These are phyloP conservation scores for Skeletonema potamos DNA, from an alignment of 108 stramenopile genomes.

Conservation along the genomic window DNA sequence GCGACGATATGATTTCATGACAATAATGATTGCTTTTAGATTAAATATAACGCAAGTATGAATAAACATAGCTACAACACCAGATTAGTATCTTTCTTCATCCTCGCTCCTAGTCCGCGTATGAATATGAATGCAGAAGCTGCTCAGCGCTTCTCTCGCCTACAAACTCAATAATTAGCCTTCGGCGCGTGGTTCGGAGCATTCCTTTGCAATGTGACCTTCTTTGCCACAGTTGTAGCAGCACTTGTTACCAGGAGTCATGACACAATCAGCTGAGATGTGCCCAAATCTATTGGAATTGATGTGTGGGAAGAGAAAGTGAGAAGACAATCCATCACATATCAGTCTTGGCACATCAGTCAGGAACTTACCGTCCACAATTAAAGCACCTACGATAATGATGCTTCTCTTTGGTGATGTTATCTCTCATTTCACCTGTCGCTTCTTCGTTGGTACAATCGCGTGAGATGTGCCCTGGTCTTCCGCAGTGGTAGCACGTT, in stretches of 20 bases:
- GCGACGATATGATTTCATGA: neutral
- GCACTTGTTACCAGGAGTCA: conserved; percentile 67
- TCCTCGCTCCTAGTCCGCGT: neutral
- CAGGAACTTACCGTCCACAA: conserved; percentile 68
- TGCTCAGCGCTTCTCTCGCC: neutral
- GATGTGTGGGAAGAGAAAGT: neutral
- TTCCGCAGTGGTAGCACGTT: conserved; percentile 81
- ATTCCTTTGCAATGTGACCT: conserved; percentile 60
- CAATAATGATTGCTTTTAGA: conserved; percentile 6
- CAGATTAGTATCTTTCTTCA: conserved; percentile 15
- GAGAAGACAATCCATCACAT: neutral
- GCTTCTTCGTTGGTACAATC: conserved; percentile 58
- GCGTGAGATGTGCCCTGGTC: conserved; percentile 59
- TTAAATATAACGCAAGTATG: conserved; percentile 20
- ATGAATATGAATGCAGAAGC: conserved; percentile 2
- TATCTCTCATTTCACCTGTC: conserved; percentile 59
- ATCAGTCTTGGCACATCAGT: neutral
- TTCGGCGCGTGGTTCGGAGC: conserved; percentile 22
- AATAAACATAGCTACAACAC: conserved; percentile 9
- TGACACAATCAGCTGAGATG: conserved; percentile 67
- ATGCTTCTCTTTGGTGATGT: conserved; percentile 51
- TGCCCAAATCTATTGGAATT: conserved; percentile 47
- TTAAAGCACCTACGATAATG: conserved; percentile 78
- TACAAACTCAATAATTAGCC: neutral
- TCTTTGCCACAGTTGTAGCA: conserved; percentile 84